Evolutionary conservation across 805 yeast species (phyloP).

Genomic region (Metschnikowia reukaufii): DNA sequence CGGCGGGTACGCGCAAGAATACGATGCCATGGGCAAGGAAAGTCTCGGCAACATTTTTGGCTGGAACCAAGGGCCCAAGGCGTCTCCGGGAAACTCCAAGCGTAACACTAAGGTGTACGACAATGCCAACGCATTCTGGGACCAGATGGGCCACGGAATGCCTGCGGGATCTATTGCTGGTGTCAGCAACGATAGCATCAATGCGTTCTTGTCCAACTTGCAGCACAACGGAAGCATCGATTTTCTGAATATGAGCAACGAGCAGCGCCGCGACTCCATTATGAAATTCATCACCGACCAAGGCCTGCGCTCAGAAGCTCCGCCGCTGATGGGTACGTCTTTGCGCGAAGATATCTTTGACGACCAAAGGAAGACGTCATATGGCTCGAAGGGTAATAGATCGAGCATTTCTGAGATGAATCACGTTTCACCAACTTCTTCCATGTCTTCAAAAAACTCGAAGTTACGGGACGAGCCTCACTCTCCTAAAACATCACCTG

Average conservation of each 20-base stretch:
- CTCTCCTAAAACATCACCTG: slow-evolving; percentile 42
- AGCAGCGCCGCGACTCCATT: slow-evolving; percentile 42
- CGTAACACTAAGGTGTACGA: slow-evolving; percentile 14
- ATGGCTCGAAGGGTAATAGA: slow-evolving; percentile 3
- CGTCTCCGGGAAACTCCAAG: slow-evolving; percentile 10
- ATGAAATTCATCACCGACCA: slow-evolving; percentile 38
- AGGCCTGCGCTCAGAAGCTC: slow-evolving; percentile 19
- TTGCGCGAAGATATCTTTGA: slow-evolving; percentile 42
- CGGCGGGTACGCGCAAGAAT: slow-evolving; percentile 23
- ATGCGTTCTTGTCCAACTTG: slow-evolving; percentile 35
- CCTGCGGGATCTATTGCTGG: slow-evolving; percentile 33
- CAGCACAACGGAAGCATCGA: slow-evolving; percentile 38
- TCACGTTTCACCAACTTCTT: slow-evolving; percentile 37
- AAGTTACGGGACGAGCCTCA: slow-evolving; percentile 37
- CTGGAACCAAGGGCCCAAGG: slow-evolving; percentile 25
- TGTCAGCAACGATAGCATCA: slow-evolving; percentile 30
- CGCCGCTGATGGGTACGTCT: slow-evolving; percentile 19
- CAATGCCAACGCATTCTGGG: slow-evolving; percentile 26
- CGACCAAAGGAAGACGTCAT: slow-evolving; percentile 12
- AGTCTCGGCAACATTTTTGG: slow-evolving; percentile 28
- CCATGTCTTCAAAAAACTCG: slow-evolving; percentile 35
- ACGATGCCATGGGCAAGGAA: slow-evolving; percentile 31
- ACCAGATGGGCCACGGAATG: slow-evolving; percentile 23
- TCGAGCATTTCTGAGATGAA: slow-evolving; percentile 11
- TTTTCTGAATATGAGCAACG: slow-evolving; percentile 38